Evolutionary conservation across 148 eudicot genomes (phyloP).

Genomic region (Rhododendron williamsianum): DNA sequence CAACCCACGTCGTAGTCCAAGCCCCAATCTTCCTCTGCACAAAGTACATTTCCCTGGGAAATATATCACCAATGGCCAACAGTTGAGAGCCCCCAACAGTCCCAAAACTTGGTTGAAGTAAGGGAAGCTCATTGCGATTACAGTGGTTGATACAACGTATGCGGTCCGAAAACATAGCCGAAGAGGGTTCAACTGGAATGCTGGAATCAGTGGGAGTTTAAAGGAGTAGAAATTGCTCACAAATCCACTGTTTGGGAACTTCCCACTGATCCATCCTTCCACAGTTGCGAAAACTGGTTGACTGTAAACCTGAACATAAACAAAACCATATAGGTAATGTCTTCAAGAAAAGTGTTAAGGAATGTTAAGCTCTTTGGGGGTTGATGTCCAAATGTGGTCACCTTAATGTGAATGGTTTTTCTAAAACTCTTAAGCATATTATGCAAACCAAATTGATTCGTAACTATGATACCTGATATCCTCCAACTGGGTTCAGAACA

Average conservation of each 20-base stretch:
- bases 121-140: slow-evolving; percentile 33
- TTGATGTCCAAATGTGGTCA: neutral
- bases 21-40: slow-evolving; percentile 33
- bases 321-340: too few relatives aligned
- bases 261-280: too few relatives aligned
- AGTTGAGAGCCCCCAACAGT: slow-evolving; percentile 39
- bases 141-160: slow-evolving; percentile 24
- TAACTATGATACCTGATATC: too few relatives aligned
- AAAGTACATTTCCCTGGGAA: slow-evolving; percentile 49
- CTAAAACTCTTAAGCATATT: neutral
- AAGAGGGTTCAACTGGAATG: too few relatives aligned
- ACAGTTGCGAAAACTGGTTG: too few relatives aligned
- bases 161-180: too few relatives aligned
- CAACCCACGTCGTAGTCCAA: slow-evolving; percentile 32
- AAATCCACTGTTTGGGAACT: too few relatives aligned
- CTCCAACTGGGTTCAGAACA: too few relatives aligned
- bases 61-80: slow-evolving; percentile 49
- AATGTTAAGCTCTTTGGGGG: neutral
- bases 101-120: slow-evolving; percentile 49
- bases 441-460: neutral
- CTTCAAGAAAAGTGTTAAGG: too few relatives aligned
- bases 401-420: neutral
- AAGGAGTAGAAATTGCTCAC: too few relatives aligned
- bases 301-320: too few relatives aligned
- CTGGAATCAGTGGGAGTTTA: too few relatives aligned